Conservation (phyloP, 2,329 filamentous ascomycete species). For the Neopestalotiopsis sp. region DNA sequence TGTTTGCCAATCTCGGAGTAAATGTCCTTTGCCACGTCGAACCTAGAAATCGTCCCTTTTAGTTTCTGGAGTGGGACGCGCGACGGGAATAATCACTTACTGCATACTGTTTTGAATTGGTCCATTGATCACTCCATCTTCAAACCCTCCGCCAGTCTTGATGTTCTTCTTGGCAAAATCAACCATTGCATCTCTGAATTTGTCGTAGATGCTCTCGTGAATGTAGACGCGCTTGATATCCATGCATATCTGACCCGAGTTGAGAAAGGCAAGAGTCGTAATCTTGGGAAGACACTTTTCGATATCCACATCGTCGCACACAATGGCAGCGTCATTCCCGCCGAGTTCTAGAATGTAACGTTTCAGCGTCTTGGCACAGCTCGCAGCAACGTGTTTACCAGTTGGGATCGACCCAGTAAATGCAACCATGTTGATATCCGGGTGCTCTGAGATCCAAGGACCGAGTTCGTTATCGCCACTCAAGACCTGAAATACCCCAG, state of each 20-base stretch:
- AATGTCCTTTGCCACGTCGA: conserved; percentile 54
- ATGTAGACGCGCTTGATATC: conserved; percentile 58
- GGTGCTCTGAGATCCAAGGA: conserved; percentile 62
- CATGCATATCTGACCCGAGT: conserved; percentile 16
- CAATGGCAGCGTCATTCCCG: conserved; percentile 66
- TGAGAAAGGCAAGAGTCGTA: conserved; percentile 10
- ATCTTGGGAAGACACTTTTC: conserved; percentile 23
- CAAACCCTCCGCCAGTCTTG: conserved; percentile 37
- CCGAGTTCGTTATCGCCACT: conserved; percentile 66
- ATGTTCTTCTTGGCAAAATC: conserved; percentile 45
- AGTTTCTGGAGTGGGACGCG: background rate
- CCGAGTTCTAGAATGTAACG: conserved; percentile 65
- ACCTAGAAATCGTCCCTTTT: conserved; percentile 20
- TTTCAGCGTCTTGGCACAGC: conserved; percentile 62
- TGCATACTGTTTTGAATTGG: conserved; percentile 69
- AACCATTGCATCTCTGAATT: conserved; percentile 47
- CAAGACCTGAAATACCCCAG: conserved; percentile 66
- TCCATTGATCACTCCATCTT: conserved; percentile 48
- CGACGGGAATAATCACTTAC: conserved; percentile 56
- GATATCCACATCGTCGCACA: conserved; percentile 62
- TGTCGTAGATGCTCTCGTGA: conserved; percentile 55
- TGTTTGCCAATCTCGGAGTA: conserved; percentile 53
- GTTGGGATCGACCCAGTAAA: conserved; percentile 68
- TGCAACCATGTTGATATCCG: conserved; percentile 64
- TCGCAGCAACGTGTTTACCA: conserved; percentile 65